Evolutionary conservation across 2,329 filamentous ascomycete species (phyloP).

Genomic region (Metarhizium album): DNA sequence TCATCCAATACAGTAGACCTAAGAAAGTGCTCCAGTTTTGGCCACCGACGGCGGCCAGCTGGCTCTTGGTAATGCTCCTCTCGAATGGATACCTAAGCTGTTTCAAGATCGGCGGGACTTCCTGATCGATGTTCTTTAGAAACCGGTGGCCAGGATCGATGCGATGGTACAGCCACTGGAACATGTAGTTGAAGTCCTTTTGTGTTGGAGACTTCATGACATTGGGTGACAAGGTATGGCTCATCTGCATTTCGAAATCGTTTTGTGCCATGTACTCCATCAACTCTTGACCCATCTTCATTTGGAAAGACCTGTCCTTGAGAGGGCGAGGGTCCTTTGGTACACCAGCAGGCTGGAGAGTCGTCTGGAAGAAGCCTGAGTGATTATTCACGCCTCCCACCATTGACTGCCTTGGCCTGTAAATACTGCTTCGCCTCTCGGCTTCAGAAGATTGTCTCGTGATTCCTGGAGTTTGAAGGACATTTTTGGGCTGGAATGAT

Average conservation of each 20-base stretch:
- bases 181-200: constrained; percentile 97
- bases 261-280: constrained; percentile 85
- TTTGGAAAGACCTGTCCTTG: constrained; percentile 69
- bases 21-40: constrained; percentile 97
- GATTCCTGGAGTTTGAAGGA: constrained; percentile 41
- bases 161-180: constrained; percentile 93
- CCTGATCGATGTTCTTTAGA: constrained; percentile 87
- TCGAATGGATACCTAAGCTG: constrained; percentile 93
- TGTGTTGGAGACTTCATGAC: constrained; percentile 90
- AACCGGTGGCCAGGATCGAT: constrained; percentile 93
- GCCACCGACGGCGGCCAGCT: constrained; percentile 86
- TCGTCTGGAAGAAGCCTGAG: constrained; percentile 92
- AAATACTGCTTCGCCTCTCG: constrained; percentile 72
- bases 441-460: constrained; percentile 37
- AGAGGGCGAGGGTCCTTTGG: constrained; percentile 80
- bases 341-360: constrained; percentile 68
- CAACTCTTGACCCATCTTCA: constrained; percentile 76
- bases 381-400: constrained; percentile 54
- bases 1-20: constrained; percentile 95
- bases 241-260: constrained; percentile 98
- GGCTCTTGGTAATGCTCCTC: constrained; percentile 90
- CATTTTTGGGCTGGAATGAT: constrained; percentile 62
- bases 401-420: constrained; percentile 57
- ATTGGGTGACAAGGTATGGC: constrained; percentile 82
- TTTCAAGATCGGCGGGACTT: constrained; percentile 85